Evolutionary conservation across 2,329 filamentous ascomycete genomes (phyloP).

Genomic region (Zarea fungicola): DNA sequence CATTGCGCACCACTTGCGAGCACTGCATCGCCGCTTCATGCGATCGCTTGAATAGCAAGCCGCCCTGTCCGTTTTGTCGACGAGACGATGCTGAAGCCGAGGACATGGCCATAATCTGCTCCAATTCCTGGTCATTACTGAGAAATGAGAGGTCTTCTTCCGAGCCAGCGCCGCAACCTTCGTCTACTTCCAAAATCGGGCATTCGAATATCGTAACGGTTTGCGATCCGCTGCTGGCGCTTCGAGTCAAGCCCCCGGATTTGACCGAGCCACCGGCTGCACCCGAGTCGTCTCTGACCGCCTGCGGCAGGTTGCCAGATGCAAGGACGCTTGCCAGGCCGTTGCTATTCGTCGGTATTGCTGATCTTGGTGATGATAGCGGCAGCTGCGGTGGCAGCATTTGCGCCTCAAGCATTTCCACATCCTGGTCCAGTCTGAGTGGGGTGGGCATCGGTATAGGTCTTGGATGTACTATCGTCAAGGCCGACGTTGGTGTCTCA

Average conservation of each 20-base stretch:
- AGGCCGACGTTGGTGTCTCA: not conserved
- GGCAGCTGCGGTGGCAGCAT: slow-evolving; percentile 1
- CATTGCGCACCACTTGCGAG: slow-evolving; percentile 17
- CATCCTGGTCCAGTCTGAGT: not conserved
- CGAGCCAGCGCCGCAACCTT: slow-evolving; percentile 22
- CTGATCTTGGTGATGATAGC: too few species aligned
- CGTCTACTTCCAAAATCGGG: slow-evolving; percentile 23
- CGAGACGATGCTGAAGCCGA: slow-evolving; percentile 4
- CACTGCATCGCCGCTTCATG: slow-evolving; percentile 18
- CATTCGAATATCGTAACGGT: slow-evolving; percentile 5
- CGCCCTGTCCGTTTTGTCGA: not conserved
- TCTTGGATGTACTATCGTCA: not conserved
- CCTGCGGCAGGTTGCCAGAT: not conserved
- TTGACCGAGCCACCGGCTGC: not conserved
- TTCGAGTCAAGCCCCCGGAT: not conserved
- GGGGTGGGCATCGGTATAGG: not conserved
- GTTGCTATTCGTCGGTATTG: not conserved
- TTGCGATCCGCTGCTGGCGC: slow-evolving; percentile 4
- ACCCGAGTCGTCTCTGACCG: not conserved
- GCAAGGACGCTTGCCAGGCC: not conserved
- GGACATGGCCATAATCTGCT: slow-evolving; percentile 2
- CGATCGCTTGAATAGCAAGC: slow-evolving; percentile 14
- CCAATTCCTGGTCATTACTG: slow-evolving; percentile 9
- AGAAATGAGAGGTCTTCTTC: slow-evolving; percentile 24
- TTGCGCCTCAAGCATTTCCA: slow-evolving; percentile 8